A percentile compares a stretch with the other conserved stretches of the same genome.
These are phyloP conservation scores for Dothiorella sarmentorum DNA, from an alignment of 2,329 filamentous ascomycete genomes.

Conservation along the genomic window DNA sequence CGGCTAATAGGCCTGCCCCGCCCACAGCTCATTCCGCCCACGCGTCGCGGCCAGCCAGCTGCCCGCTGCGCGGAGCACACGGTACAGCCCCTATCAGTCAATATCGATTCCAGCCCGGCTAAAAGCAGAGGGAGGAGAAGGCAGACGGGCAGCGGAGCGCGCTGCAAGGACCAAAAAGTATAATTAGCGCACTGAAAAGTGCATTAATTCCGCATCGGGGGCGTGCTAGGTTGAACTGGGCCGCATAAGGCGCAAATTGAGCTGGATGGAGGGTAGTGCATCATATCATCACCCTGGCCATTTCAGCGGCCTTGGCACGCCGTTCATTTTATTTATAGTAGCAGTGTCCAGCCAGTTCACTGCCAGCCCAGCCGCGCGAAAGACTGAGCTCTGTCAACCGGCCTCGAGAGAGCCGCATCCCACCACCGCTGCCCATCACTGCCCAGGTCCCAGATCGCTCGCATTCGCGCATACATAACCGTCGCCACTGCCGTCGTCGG, in stretches of 20 bases:
- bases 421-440: constrained; percentile 6
- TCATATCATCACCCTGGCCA: too few relatives aligned
- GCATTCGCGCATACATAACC: constrained; percentile 13
- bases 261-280: background rate
- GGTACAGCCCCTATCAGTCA: constrained; percentile 5
- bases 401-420: constrained; percentile 18
- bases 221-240: too few relatives aligned
- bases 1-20: constrained; percentile 5
- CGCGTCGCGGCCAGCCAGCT: background rate
- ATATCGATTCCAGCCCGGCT: background rate
- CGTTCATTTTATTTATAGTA: constrained; percentile 7
- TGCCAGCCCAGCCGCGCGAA: constrained; percentile 13
- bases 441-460: background rate
- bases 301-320: constrained; percentile 3
- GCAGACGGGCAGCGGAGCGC: background rate
- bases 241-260: background rate
- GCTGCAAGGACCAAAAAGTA: too few relatives aligned
- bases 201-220: too few relatives aligned
- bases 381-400: constrained; percentile 11
- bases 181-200: too few relatives aligned
- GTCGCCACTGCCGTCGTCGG: constrained; percentile 3
- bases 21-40: background rate
- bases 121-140: background rate
- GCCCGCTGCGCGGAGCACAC: background rate
- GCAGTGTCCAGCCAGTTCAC: too few relatives aligned